Conservation (phyloP, 768 basidiomycete genomes). For the Cyclocybe aegerita region DNA sequence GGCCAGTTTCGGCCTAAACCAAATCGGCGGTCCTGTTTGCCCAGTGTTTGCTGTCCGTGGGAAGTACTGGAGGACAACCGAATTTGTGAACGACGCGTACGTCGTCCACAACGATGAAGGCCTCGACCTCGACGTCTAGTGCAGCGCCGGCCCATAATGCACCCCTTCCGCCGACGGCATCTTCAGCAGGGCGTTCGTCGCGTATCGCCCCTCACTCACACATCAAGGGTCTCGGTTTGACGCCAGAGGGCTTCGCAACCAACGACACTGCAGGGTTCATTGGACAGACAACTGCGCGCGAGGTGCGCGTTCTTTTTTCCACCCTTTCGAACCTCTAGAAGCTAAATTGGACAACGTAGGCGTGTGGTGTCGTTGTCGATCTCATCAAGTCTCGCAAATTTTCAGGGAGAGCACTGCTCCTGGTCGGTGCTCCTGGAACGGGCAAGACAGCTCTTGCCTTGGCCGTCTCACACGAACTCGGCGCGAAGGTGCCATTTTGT, state of each 20-base stretch:
- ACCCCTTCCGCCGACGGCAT: constrained; percentile 63
- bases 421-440: constrained; percentile 95
- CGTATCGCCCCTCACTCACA: constrained; percentile 92
- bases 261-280: constrained; percentile 83
- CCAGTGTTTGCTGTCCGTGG: too few species aligned
- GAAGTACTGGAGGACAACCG: too few species aligned
- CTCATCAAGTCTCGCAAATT: constrained; percentile 91
- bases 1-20: too few species aligned
- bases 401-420: constrained; percentile 87
- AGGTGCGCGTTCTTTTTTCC: constrained; percentile 49
- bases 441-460: constrained; percentile 97
- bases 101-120: constrained; percentile 28
- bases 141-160: constrained; percentile 69
- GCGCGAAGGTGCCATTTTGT: constrained; percentile 94
- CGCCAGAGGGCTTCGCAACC: constrained; percentile 76
- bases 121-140: constrained; percentile 42
- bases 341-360: constrained; percentile 43
- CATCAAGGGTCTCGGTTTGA: constrained; percentile 93
- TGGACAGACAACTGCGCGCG: constrained; percentile 86
- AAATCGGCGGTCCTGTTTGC: too few species aligned
- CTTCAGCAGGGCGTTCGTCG: constrained; percentile 65
- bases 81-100: background rate
- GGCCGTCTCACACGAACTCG: constrained; percentile 94
- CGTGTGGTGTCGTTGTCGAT: constrained; percentile 88
- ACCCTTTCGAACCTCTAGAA: background rate